A percentile compares a stretch with the other conserved stretches of the same genome.
Conservation (phyloP, 2,329 filamentous ascomycete species). For the Lanzia echinophila region DNA sequence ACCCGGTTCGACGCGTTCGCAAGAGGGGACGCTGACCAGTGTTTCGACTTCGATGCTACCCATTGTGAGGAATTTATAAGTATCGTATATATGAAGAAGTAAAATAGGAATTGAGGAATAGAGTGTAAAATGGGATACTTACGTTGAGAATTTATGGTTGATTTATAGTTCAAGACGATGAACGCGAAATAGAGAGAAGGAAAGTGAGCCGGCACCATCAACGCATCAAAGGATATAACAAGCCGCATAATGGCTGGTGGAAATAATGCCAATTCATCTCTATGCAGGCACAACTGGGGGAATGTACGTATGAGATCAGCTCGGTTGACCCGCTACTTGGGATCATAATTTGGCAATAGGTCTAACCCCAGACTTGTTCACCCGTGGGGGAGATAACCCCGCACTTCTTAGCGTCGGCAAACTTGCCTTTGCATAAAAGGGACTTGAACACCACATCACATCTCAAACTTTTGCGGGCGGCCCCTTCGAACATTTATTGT, state of each 20-base stretch:
- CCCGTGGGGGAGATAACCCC: not conserved
- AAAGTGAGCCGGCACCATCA: no score
- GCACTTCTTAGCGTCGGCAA: slow-evolving; percentile 2
- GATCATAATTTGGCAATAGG: not conserved
- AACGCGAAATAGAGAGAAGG: no score
- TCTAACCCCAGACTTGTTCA: not conserved
- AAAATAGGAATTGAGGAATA: not conserved
- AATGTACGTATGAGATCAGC: no score
- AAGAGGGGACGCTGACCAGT: slow-evolving; percentile 8
- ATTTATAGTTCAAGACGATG: no score
- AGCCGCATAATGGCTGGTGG: no score
- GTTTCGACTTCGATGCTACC: slow-evolving; percentile 12
- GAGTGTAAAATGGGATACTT: not conserved
- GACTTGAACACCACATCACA: not conserved
- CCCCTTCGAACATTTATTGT: no score
- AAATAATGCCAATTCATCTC: no score
- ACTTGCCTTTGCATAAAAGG: not conserved
- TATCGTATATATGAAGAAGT: not conserved
- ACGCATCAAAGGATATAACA: no score
- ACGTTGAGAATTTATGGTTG: no score
- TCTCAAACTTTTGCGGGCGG: not conserved
- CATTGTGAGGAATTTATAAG: slow-evolving; percentile 13
- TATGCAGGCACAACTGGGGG: no score
- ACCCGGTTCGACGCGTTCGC: slow-evolving; percentile 22
- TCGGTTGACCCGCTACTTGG: no score